phyloP scores from a whole-genome alignment of 2,329 filamentous ascomycete genomes.

The Xylaria sp. region DNA sequence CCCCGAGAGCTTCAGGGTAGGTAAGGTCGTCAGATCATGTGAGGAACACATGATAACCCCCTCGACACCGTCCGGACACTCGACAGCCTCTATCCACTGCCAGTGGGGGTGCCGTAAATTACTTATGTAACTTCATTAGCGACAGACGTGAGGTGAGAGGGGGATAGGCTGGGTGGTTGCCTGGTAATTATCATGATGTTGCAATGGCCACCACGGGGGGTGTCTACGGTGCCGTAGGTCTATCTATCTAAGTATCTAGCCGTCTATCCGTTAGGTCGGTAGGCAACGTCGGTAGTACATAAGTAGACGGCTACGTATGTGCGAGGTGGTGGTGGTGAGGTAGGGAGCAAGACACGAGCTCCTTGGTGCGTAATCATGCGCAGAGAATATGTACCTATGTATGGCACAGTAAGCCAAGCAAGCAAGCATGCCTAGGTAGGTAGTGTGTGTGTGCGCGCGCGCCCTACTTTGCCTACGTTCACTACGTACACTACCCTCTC shows the following conservation, averaged over 20 bases:
- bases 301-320: background rate
- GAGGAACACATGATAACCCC: background rate
- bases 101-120: constrained; percentile 10
- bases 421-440: background rate
- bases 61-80: background rate
- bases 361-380: constrained; percentile 23
- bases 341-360: background rate
- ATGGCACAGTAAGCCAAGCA: constrained; percentile 29
- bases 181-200: constrained; percentile 11
- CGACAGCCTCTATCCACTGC: background rate
- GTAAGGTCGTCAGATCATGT: constrained; percentile 10
- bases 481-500: constrained; percentile 19
- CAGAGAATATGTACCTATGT: constrained; percentile 4
- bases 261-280: background rate
- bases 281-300: background rate
- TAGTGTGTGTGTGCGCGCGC: background rate
- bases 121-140: constrained; percentile 19
- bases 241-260: constrained; percentile 19
- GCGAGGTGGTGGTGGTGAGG: background rate
- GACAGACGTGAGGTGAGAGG: constrained; percentile 6
- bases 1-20: background rate
- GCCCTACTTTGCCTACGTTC: background rate
- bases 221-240: constrained; percentile 11
- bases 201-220: background rate
- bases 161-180: background rate